These are phyloP conservation scores for Fimicolochytrium jonesii DNA, from an alignment of 192 early-diverging fungal genomes.

Conservation along the genomic window DNA sequence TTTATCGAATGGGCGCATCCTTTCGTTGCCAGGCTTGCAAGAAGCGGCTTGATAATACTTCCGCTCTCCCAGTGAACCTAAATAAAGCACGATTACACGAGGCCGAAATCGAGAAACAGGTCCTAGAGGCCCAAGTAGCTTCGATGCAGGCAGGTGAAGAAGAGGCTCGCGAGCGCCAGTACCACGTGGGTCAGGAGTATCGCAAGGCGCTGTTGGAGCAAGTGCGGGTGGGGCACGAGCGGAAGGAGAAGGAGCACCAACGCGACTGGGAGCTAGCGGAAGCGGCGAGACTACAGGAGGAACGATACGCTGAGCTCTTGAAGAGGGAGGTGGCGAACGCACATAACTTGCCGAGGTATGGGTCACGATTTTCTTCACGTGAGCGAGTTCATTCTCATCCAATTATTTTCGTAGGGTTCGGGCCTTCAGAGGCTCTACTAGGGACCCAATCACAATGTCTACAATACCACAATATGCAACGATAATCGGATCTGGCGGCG, in stretches of 20 bases:
- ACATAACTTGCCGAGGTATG: constrained; percentile 17
- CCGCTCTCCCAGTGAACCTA: constrained; percentile 20
- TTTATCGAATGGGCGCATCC: background rate
- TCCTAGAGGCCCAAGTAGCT: constrained; percentile 34
- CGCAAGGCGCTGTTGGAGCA: constrained; percentile 32
- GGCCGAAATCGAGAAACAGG: constrained; percentile 28
- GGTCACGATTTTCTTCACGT: background rate
- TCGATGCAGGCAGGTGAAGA: constrained; percentile 28
- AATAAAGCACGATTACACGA: constrained; percentile 31
- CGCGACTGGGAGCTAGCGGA: constrained; percentile 9
- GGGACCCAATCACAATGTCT: background rate
- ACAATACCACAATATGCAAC: constrained; percentile 10
- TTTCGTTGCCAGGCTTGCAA: background rate
- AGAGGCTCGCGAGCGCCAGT: constrained; percentile 18
- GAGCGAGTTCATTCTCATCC: background rate
- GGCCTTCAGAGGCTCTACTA: constrained; percentile 12
- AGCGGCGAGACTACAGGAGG: constrained; percentile 24
- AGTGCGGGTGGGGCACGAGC: constrained; percentile 29
- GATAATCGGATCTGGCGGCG: constrained; percentile 10
- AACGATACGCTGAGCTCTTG: constrained; percentile 29
- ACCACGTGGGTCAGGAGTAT: constrained; percentile 16
- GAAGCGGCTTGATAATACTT: background rate
- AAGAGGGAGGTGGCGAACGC: constrained; percentile 21
- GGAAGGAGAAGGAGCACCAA: constrained; percentile 18
- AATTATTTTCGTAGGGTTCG: constrained; percentile 3